A percentile compares a stretch with the other conserved stretches of the same genome.
Evolutionary conservation across 148 eudicot species (phyloP).

Genomic region (Euryodendron excelsum): DNA sequence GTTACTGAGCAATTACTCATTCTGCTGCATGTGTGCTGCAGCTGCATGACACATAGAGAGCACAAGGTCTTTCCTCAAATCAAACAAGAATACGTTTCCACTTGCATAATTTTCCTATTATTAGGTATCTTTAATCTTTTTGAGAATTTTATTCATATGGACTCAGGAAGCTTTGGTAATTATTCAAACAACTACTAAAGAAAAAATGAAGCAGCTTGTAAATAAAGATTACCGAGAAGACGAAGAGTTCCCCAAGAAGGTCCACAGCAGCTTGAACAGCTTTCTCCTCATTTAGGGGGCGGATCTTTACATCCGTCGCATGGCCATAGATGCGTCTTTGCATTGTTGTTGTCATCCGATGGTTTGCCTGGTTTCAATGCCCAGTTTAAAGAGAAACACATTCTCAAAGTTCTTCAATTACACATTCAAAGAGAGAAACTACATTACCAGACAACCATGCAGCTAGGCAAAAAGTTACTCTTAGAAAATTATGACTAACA

Average conservation of each 20-base stretch:
- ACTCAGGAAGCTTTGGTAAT: neutral
- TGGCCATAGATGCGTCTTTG: conserved; percentile 92
- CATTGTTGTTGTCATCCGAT: conserved; percentile 70
- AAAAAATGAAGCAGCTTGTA: neutral
- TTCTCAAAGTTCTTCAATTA: neutral
- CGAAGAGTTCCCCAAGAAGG: conserved; percentile 82
- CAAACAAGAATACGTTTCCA: conserved; percentile 1
- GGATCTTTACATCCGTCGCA: conserved; percentile 88
- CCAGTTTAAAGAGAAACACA: neutral
- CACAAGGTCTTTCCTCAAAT: neutral
- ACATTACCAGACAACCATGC: neutral
- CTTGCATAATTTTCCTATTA: neutral
- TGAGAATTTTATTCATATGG: neutral
- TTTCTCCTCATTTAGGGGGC: conserved; percentile 88
- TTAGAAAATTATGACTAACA: neutral
- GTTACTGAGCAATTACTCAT: neutral
- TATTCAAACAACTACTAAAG: neutral
- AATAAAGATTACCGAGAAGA: conserved; percentile 65
- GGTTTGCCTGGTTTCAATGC: conserved; percentile 58
- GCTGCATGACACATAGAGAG: neutral
- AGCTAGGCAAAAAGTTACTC: neutral
- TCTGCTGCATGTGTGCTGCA: neutral
- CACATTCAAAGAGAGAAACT: conserved; percentile 1
- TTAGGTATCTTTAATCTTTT: neutral
- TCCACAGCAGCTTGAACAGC: conserved; percentile 93